phyloP scores from a whole-genome alignment of 2,329 filamentous ascomycete genomes.

The Aspergillus sp. region DNA sequence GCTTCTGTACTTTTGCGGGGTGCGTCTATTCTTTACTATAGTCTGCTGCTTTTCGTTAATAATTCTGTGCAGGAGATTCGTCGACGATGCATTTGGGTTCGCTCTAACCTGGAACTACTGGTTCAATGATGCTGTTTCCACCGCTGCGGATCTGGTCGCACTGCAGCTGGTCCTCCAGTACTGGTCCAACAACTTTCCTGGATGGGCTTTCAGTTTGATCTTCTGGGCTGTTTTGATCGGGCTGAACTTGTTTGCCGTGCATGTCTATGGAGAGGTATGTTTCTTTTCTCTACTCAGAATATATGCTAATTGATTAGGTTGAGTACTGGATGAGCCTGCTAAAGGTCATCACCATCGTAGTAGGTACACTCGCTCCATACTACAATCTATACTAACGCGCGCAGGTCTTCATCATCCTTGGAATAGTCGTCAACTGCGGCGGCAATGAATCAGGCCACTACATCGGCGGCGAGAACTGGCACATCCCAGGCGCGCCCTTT shows the following conservation, averaged over 20 bases:
- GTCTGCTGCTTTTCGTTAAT: neutral
- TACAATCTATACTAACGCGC: neutral
- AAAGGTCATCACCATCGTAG: slow-evolving; percentile 43
- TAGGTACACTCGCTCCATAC: slow-evolving; percentile 21
- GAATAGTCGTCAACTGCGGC: slow-evolving; percentile 61
- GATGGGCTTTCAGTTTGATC: slow-evolving; percentile 63
- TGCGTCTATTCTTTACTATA: slow-evolving; percentile 23
- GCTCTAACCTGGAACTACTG: slow-evolving; percentile 53
- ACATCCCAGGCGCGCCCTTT: slow-evolving; percentile 61
- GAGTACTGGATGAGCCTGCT: slow-evolving; percentile 45
- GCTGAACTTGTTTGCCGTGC: slow-evolving; percentile 54
- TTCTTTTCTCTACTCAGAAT: neutral
- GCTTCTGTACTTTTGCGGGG: slow-evolving; percentile 57
- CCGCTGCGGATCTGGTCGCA: slow-evolving; percentile 61
- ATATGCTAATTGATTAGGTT: neutral
- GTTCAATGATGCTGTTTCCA: slow-evolving; percentile 65
- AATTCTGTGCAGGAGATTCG: slow-evolving; percentile 35
- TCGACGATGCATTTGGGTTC: slow-evolving; percentile 46
- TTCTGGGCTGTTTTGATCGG: slow-evolving; percentile 58
- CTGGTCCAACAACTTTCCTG: slow-evolving; percentile 63
- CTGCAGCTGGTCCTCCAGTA: slow-evolving; percentile 60
- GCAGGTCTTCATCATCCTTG: slow-evolving; percentile 62
- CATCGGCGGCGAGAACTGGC: slow-evolving; percentile 60
- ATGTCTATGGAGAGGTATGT: slow-evolving; percentile 54
- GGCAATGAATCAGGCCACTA: slow-evolving; percentile 56